phyloP scores from a whole-genome alignment of 2,329 filamentous ascomycete species.

The Sclerotinia minor region DNA sequence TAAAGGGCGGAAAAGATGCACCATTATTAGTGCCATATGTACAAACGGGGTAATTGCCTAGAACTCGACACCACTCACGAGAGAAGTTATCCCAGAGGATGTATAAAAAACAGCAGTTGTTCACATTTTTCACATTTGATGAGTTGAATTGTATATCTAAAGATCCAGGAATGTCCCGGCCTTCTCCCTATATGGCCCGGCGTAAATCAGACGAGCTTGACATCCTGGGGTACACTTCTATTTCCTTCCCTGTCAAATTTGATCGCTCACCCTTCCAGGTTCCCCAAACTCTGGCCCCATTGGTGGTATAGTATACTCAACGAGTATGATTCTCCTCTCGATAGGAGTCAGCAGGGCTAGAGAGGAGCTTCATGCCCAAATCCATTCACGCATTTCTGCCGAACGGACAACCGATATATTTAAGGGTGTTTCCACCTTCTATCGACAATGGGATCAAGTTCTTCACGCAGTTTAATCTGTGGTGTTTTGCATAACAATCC shows the following conservation, averaged over 20 bases:
- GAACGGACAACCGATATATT: not conserved
- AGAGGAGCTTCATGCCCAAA: not conserved
- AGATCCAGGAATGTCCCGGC: not conserved
- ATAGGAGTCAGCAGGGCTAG: not conserved
- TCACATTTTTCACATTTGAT: not conserved
- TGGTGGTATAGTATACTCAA: not conserved
- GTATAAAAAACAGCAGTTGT: not conserved
- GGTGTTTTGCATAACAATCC: not conserved
- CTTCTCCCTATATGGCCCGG: not conserved
- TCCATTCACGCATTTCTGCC: not conserved
- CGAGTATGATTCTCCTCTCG: not conserved
- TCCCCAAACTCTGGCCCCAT: not conserved
- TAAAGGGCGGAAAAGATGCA: too few relatives aligned
- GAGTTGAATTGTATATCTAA: not conserved
- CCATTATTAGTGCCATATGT: not conserved
- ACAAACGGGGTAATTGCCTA: not conserved
- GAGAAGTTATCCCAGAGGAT: not conserved
- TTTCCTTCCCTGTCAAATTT: too few relatives aligned
- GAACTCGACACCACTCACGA: not conserved
- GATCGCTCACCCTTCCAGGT: not conserved
- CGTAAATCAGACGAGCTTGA: not conserved
- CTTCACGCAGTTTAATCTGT: not conserved
- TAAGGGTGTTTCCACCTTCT: too few relatives aligned
- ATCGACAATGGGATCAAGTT: not conserved
- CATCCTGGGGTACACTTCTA: not conserved